Evolutionary conservation across 2,329 filamentous ascomycete genomes (phyloP).

Genomic region (Phialophora chinensis): DNA sequence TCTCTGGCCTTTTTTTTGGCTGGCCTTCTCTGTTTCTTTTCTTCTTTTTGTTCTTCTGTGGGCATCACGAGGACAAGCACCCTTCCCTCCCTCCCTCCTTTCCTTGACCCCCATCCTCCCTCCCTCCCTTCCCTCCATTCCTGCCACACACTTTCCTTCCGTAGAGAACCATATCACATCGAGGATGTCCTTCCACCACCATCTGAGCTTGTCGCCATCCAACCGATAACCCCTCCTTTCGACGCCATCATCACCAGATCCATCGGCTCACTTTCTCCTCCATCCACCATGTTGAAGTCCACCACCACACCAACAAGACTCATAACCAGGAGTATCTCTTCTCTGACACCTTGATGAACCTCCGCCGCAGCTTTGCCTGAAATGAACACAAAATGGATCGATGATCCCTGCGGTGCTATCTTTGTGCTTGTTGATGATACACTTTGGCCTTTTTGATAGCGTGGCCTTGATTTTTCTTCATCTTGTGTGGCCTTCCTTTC

Average conservation of each 20-base stretch:
- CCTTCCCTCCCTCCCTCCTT: not conserved
- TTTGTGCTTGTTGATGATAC: slow-evolving; percentile 4
- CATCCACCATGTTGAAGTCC: too few relatives aligned
- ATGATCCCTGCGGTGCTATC: not conserved
- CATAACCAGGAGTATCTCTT: too few relatives aligned
- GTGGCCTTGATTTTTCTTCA: slow-evolving; percentile 11
- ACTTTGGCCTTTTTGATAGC: slow-evolving; percentile 10
- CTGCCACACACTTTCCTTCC: not conserved
- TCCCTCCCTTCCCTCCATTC: not conserved
- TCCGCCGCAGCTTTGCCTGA: not conserved
- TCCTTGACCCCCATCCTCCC: too few relatives aligned
- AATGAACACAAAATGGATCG: not conserved
- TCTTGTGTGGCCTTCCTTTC: not conserved
- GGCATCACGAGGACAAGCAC: not conserved
- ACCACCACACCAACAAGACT: too few relatives aligned
- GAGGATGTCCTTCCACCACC: not conserved
- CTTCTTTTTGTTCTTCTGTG: not conserved
- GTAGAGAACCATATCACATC: not conserved
- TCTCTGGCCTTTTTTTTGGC: slow-evolving; percentile 21
- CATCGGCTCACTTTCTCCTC: too few relatives aligned
- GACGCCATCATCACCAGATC: too few relatives aligned
- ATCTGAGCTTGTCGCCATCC: not conserved
- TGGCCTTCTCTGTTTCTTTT: not conserved
- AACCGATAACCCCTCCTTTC: too few relatives aligned
- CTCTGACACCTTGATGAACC: too few relatives aligned